Conservation (phyloP, 192 early-diverging fungal species). For the Umbelopsis isabellina region DNA sequence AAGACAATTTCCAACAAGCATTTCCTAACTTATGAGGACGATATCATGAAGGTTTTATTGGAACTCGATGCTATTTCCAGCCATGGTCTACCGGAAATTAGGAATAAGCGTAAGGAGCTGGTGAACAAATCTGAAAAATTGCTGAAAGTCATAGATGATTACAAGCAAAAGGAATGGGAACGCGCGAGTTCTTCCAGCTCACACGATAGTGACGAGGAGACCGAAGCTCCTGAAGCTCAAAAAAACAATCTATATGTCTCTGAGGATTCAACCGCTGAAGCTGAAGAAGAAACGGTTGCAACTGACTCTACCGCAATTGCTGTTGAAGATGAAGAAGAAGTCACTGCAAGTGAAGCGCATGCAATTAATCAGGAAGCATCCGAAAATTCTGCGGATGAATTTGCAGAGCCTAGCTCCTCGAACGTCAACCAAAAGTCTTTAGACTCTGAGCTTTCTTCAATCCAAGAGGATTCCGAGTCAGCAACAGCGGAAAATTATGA, state of each 20-base stretch:
- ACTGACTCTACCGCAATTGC: neutral
- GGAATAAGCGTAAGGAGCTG: conserved; percentile 22
- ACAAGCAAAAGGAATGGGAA: conserved; percentile 41
- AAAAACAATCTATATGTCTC: neutral
- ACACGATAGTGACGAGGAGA: conserved; percentile 11
- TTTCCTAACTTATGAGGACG: conserved; percentile 39
- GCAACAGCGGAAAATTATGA: too few species aligned
- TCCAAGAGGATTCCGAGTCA: too few species aligned
- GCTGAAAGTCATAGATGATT: conserved; percentile 30
- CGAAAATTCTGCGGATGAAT: neutral
- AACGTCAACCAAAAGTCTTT: neutral
- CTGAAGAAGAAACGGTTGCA: too few species aligned
- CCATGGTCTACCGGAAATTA: conserved; percentile 26
- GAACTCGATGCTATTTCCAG: conserved; percentile 34
- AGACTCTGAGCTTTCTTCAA: too few species aligned
- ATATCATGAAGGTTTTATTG: conserved; percentile 35
- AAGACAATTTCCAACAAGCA: conserved; percentile 25
- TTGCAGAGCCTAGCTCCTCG: neutral
- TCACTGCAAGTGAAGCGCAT: neutral
- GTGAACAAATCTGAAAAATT: conserved; percentile 33
- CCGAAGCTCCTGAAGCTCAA: neutral
- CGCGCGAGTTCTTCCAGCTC: conserved; percentile 17
- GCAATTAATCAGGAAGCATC: neutral
- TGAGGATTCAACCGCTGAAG: neutral
- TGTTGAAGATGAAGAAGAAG: neutral